Conservation (phyloP, 179 eudicot genomes). For the Actinidia arguta region DNA sequence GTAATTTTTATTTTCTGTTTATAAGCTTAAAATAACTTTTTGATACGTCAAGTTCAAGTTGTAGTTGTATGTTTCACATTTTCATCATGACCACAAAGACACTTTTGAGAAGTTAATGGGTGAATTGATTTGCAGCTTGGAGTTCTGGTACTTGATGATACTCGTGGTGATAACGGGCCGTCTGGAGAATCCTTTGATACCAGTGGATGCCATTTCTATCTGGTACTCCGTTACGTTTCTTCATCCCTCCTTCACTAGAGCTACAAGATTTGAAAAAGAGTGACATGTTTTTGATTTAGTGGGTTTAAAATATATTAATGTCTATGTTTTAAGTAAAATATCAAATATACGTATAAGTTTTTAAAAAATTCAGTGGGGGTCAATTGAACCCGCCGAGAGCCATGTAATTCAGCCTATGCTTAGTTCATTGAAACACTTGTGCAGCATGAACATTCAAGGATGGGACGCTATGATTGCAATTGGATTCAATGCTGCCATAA, state of each 20-base stretch:
- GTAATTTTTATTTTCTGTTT: background rate
- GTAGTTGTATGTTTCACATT: no score
- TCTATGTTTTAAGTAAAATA: no score
- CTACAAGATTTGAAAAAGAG: background rate
- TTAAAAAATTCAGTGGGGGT: no score
- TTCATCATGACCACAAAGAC: no score
- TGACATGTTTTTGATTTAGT: background rate
- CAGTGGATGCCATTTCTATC: slow-evolving; percentile 81
- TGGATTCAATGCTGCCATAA: slow-evolving; percentile 87
- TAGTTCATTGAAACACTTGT: slow-evolving; percentile 16
- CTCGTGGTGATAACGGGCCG: slow-evolving; percentile 68
- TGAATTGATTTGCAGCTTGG: slow-evolving; percentile 59
- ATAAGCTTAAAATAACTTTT: background rate
- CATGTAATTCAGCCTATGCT: no score
- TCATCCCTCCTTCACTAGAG: background rate
- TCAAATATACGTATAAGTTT: no score
- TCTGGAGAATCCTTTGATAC: slow-evolving; percentile 61
- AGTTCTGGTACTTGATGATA: slow-evolving; percentile 84
- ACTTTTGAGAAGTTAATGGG: background rate
- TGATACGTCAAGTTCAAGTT: no score
- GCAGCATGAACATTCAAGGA: slow-evolving; percentile 81
- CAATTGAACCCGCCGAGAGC: no score
- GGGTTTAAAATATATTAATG: no score
- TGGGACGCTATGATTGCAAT: slow-evolving; percentile 84
- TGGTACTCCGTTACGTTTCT: slow-evolving; percentile 65